Base-by-base conservation (phyloP, 345 rosid genomes). In the Populus alba region DNA sequence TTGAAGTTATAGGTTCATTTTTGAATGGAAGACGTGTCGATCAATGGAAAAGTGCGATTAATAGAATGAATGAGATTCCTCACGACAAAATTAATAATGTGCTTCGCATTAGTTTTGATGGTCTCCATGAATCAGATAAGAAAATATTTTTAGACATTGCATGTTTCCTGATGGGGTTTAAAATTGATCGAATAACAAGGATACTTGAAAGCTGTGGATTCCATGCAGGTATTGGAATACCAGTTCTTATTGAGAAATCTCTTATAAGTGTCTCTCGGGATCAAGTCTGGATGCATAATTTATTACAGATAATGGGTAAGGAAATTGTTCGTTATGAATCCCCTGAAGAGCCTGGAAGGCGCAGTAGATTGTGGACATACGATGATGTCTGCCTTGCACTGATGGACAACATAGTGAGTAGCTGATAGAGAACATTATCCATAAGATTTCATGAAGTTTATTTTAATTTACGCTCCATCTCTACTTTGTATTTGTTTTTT, bases 1-100 rank as follows among this genome's bases (percentile, higher is more conserved):
- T 76, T 5, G 72, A 76, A 76, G 73, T 75, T 57, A 53, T 79
- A 37, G 78, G 82, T 23, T 38, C 57, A 3, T 68, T 68, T 69
- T 23, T 74, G 20, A 2, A 41, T 33, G 69, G 31, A 12, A 79
- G 68, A 11, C 25, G 57, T 6, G 22, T 51, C 17, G 1, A 0
- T 10, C 68, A 17, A 23, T 76, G 79, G 79, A 2, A 17, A 23
- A 55, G 79, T 69, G 78, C 71, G 0, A 18, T 75, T 20, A 13
- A 18, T 17, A 75, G 71, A 47, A 2, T 75, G 18, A 75, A 75
- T 41, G 62, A 31, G 11, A 68, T 63, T 27, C 67, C 78, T 22
- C 8, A 66, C 5, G 4, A 8, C 5, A 20, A 62, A 35, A 75
- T 75, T 31, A 4, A 66, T 1, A 49, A 75, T 45, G 31, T 53